Percentiles rank a stretch among this genome's conserved stretches.
Evolutionary conservation across 495 filamentous ascomycete genomes (phyloP).

Genomic region (Lophiotrema nucula): DNA sequence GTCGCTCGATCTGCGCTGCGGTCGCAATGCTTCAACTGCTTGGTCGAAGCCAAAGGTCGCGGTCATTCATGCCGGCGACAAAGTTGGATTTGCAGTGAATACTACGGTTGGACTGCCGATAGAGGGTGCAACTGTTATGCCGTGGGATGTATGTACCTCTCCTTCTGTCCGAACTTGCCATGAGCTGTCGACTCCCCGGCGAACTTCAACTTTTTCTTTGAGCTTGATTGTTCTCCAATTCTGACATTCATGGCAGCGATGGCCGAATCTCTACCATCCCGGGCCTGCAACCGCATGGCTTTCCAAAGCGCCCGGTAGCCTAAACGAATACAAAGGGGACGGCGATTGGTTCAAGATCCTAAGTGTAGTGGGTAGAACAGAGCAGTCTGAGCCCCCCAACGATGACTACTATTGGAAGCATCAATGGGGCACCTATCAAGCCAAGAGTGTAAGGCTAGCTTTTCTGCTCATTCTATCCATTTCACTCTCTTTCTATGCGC

Average conservation of each 20-base stretch:
- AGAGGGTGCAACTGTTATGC: conserved; percentile 5
- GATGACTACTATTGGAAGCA: conserved; percentile 19
- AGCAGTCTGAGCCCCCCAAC: conserved; percentile 9
- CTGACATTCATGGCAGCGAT: conserved; percentile 4
- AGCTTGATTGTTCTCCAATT: not conserved
- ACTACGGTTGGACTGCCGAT: conserved; percentile 18
- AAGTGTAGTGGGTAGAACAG: conserved; percentile 5
- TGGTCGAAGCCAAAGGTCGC: conserved; percentile 16
- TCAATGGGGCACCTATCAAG: conserved; percentile 21
- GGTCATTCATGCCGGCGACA: conserved; percentile 13
- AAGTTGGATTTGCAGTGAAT: conserved; percentile 20
- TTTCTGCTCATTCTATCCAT: no score
- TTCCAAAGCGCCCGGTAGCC: conserved; percentile 1
- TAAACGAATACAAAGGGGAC: conserved; percentile 12
- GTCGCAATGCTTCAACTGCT: conserved; percentile 18
- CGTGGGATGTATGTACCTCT: conserved; percentile 15
- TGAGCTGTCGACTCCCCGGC: no score
- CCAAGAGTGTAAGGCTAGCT: conserved; percentile 11
- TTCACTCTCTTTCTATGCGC: no score
- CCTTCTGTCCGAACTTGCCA: not conserved
- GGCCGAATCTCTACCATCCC: conserved; percentile 12
- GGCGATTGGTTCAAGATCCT: conserved; percentile 26
- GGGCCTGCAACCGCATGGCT: conserved; percentile 20
- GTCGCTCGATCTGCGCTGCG: conserved; percentile 15
- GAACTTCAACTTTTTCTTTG: not conserved